Percentiles rank a stretch among this genome's conserved stretches.
Conservation (phyloP, 768 basidiomycete genomes). For the Dictyophora rubrovolvata region DNA sequence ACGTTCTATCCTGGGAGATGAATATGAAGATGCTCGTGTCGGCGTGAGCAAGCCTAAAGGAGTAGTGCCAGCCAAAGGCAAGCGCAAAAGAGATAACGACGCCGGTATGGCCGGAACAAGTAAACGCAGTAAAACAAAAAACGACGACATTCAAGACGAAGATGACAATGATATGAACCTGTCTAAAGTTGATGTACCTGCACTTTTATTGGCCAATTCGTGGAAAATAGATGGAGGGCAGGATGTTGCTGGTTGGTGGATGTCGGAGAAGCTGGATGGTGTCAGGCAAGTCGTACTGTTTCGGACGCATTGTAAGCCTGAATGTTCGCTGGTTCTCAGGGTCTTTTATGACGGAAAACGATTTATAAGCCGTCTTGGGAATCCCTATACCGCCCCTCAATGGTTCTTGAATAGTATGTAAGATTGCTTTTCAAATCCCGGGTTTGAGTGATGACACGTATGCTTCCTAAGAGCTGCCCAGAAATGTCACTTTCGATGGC, state of each 20-base stretch:
- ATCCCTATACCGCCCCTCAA: constrained; percentile 45
- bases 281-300: constrained; percentile 34
- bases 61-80: constrained; percentile 1
- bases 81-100: constrained; percentile 10
- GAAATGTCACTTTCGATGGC: constrained; percentile 46
- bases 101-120: constrained; percentile 5
- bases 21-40: constrained; percentile 33
- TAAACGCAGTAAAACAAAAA: background rate
- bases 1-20: constrained; percentile 32
- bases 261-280: constrained; percentile 53
- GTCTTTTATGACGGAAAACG: constrained; percentile 44
- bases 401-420: constrained; percentile 47
- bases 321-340: constrained; percentile 14
- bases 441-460: background rate
- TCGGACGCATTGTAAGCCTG: background rate
- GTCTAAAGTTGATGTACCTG: constrained; percentile 27
- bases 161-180: background rate
- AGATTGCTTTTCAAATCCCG: background rate
- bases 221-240: constrained; percentile 45
- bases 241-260: constrained; percentile 52
- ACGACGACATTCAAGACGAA: constrained; percentile 7
- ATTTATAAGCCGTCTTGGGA: constrained; percentile 48
- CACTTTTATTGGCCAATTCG: constrained; percentile 43
- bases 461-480: constrained; percentile 35
- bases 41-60: constrained; percentile 20